Percentiles rank a stretch among this genome's conserved stretches.
These are phyloP conservation scores for Cercospora sp. DNA, from an alignment of 2,329 filamentous ascomycete species.

Conservation along the genomic window DNA sequence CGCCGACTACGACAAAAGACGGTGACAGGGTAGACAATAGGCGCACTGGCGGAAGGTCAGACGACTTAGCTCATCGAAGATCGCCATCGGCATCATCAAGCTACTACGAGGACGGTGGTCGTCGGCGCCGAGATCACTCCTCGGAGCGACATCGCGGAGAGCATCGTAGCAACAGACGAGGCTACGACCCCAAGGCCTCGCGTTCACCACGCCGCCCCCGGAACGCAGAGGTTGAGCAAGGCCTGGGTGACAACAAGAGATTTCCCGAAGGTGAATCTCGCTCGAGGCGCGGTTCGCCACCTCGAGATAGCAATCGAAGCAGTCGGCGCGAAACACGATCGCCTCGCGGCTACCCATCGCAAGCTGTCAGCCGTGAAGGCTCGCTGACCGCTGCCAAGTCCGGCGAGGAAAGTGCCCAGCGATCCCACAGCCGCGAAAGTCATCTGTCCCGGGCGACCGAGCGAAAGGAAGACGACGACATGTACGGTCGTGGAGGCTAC, in stretches of 20 bases:
- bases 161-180: slow-evolving; percentile 17
- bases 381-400: slow-evolving; percentile 3
- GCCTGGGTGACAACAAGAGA: slow-evolving; percentile 2
- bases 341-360: slow-evolving; percentile 15
- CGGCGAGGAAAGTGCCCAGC: slow-evolving; percentile 21
- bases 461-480: slow-evolving; percentile 30
- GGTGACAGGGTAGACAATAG: slow-evolving; percentile 29
- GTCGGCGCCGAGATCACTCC: slow-evolving; percentile 30
- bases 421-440: slow-evolving; percentile 31
- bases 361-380: slow-evolving; percentile 25
- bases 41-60: slow-evolving; percentile 32
- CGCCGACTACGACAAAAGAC: slow-evolving; percentile 34
- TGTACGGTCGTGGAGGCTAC: slow-evolving; percentile 38
- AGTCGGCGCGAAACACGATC: slow-evolving; percentile 28
- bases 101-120: slow-evolving; percentile 38
- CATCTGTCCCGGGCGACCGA: slow-evolving; percentile 23
- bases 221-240: slow-evolving; percentile 10
- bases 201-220: slow-evolving; percentile 28
- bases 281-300: slow-evolving; percentile 12
- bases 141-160: slow-evolving; percentile 36
- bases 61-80: slow-evolving; percentile 41
- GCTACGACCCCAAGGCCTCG: slow-evolving; percentile 21
- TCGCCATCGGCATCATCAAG: slow-evolving; percentile 46
- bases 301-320: slow-evolving; percentile 14
- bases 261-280: slow-evolving; percentile 13